These are phyloP conservation scores for Fusarium redolens DNA, from an alignment of 2,329 filamentous ascomycete species.

Conservation along the genomic window DNA sequence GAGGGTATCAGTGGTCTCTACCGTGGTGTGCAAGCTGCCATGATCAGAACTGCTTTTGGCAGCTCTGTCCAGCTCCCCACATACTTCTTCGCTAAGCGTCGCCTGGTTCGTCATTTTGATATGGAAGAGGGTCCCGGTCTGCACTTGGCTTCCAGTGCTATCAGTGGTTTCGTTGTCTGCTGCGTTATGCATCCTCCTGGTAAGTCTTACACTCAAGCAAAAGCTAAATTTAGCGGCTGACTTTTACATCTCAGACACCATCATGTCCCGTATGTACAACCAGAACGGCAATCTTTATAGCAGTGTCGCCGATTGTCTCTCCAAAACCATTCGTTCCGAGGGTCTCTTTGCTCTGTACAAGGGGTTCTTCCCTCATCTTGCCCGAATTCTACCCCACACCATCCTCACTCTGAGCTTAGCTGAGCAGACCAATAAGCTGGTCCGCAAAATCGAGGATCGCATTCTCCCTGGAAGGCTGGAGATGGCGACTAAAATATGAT, in stretches of 20 bases:
- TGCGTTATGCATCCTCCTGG: constrained; percentile 97
- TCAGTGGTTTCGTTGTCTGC: constrained; percentile 95
- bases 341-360: constrained; percentile 96
- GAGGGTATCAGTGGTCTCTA: constrained; percentile 89
- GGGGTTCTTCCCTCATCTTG: constrained; percentile 94
- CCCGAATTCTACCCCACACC: constrained; percentile 93
- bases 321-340: constrained; percentile 91
- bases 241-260: constrained; percentile 72
- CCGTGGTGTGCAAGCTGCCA: constrained; percentile 89
- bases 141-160: constrained; percentile 88
- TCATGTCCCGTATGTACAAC: constrained; percentile 99
- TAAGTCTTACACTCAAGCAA: constrained; percentile 53
- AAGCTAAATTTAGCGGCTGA: background rate
- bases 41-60: constrained; percentile 95
- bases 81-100: constrained; percentile 96
- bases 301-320: constrained; percentile 90
- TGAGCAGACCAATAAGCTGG: constrained; percentile 95
- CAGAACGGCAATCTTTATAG: constrained; percentile 98
- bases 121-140: constrained; percentile 92
- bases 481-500: constrained; percentile 38
- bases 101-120: constrained; percentile 81
- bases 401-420: constrained; percentile 92
- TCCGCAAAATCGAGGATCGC: constrained; percentile 78
- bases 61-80: constrained; percentile 96
- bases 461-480: constrained; percentile 58